Percentiles rank a stretch among this genome's conserved stretches.
These are phyloP conservation scores for Picochlorum sp. DNA, from an alignment of 139 green algal genomes.

Conservation along the genomic window DNA sequence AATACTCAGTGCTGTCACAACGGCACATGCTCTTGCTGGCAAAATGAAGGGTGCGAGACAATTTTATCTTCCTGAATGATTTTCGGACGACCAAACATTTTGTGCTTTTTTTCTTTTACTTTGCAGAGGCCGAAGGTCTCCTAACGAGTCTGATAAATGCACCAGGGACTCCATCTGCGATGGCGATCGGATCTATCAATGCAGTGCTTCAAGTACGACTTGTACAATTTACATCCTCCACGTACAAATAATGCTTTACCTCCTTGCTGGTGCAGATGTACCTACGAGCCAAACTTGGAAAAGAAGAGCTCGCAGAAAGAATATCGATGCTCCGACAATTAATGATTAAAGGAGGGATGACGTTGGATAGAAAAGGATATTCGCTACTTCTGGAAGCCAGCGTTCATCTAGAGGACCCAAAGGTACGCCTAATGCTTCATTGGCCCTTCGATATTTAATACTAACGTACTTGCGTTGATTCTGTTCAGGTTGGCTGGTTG, in stretches of 20 bases:
- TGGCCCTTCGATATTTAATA: too few species aligned
- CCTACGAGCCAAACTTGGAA: constrained; percentile 3
- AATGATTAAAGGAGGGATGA: constrained; percentile 5
- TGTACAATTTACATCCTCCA: neutral
- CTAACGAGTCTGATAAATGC: neutral
- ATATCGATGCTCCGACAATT: constrained; percentile 8
- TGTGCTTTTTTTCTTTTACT: neutral
- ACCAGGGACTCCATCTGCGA: constrained; percentile 1
- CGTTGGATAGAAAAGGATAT: constrained; percentile 14
- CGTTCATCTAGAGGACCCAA: constrained; percentile 8
- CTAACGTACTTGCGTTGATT: neutral
- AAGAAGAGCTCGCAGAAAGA: constrained; percentile 4
- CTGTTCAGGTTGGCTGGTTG: neutral
- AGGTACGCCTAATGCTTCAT: neutral
- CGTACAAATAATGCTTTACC: neutral
- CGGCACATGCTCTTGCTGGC: neutral
- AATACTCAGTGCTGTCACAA: neutral
- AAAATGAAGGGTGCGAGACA: constrained; percentile 8
- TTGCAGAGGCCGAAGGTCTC: constrained; percentile 9
- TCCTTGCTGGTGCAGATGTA: neutral
- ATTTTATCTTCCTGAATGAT: neutral
- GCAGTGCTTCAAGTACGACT: constrained; percentile 2
- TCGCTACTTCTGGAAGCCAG: constrained; percentile 9
- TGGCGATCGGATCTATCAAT: constrained; percentile 11
- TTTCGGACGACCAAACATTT: neutral